These are phyloP conservation scores for Neonectria magnoliae DNA, from an alignment of 2,329 filamentous ascomycete species.

Conservation along the genomic window DNA sequence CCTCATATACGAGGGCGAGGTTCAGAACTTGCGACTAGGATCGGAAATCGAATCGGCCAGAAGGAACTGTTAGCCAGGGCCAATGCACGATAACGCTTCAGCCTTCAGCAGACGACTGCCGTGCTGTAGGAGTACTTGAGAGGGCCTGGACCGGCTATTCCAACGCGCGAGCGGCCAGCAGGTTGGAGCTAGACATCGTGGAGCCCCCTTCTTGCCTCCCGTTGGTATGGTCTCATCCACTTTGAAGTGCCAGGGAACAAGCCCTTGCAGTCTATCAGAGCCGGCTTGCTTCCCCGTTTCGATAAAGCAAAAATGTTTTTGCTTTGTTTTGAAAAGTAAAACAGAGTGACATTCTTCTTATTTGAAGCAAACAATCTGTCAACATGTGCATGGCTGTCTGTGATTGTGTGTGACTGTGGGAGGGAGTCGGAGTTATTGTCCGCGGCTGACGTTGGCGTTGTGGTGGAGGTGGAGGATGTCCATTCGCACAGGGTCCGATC, in stretches of 20 bases:
- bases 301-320: not conserved
- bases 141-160: not conserved
- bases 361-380: not conserved
- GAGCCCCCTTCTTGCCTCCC: not conserved
- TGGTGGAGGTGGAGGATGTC: not conserved
- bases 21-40: not conserved
- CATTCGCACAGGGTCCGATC: not conserved
- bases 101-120: not conserved
- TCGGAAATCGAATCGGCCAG: not conserved
- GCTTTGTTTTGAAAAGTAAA: not conserved
- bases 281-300: not conserved
- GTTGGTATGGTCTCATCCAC: not conserved
- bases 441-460: slow-evolving; percentile 1
- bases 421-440: not conserved
- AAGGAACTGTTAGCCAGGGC: not conserved
- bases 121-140: not conserved
- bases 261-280: not conserved
- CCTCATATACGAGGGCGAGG: not conserved
- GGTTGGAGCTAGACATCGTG: not conserved
- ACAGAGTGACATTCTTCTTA: no score
- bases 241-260: not conserved
- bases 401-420: not conserved
- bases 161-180: not conserved
- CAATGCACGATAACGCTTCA: not conserved
- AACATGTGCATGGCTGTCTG: not conserved